These are phyloP conservation scores for Gleditsia sinensis DNA, from an alignment of 306 rosid species.

Conservation along the genomic window DNA sequence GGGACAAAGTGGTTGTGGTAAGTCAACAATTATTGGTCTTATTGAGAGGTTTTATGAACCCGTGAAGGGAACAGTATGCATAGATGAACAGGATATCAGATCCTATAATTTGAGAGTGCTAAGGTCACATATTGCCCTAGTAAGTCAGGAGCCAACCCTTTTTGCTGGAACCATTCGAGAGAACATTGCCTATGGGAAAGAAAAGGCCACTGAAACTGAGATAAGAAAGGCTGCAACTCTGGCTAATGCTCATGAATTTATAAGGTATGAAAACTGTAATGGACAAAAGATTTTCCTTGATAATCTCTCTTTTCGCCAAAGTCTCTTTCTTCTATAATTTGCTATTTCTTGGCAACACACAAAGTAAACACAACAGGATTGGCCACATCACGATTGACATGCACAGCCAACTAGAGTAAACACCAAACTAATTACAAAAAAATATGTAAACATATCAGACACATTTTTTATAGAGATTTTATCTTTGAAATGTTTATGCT, in stretches of 20 bases:
- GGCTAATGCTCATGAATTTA: constrained; percentile 94
- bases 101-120: constrained; percentile 63
- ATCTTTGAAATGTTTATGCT: too few relatives aligned
- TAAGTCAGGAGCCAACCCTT: constrained; percentile 83
- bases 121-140: constrained; percentile 84
- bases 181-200: constrained; percentile 79
- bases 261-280: constrained; percentile 54
- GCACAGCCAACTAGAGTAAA: too few relatives aligned
- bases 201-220: constrained; percentile 71
- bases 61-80: constrained; percentile 57
- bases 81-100: constrained; percentile 83
- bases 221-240: constrained; percentile 74
- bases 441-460: too few relatives aligned
- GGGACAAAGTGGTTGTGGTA: constrained; percentile 89
- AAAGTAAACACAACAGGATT: too few relatives aligned
- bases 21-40: constrained; percentile 81
- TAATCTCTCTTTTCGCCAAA: background rate
- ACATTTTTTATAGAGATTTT: too few relatives aligned
- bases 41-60: constrained; percentile 93
- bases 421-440: too few relatives aligned
- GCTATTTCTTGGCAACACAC: background rate
- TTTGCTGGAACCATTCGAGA: constrained; percentile 76
- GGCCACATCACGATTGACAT: too few relatives aligned
- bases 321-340: background rate
- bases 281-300: background rate